Conservation (phyloP, 768 basidiomycete species). For the Dentipellis fragilis region DNA sequence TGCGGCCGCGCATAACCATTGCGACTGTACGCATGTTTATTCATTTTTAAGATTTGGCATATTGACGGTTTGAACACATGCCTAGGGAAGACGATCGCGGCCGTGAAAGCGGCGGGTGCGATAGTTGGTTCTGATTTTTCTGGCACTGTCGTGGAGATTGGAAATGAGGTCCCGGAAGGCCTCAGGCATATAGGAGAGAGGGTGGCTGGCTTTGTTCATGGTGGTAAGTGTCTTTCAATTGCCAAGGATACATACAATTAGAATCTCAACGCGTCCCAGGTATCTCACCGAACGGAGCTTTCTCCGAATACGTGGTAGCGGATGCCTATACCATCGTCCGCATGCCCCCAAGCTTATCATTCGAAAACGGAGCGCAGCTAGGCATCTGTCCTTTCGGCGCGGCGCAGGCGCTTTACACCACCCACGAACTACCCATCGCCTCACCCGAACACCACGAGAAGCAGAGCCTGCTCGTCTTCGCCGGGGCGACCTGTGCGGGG, state of each 20-base stretch:
- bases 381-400: constrained; percentile 2
- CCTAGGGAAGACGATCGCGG: background rate
- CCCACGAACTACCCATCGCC: background rate
- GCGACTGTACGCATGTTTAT: background rate
- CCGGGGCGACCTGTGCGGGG: constrained; percentile 24
- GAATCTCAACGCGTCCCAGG: background rate
- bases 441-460: background rate
- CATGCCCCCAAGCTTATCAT: constrained; percentile 5
- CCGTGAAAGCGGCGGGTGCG: background rate
- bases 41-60: background rate
- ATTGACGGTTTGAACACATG: background rate
- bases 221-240: background rate
- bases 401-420: constrained; percentile 7
- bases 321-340: constrained; percentile 1
- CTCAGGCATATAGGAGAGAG: constrained; percentile 10
- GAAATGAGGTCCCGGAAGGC: constrained; percentile 3
- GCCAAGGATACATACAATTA: too few relatives aligned
- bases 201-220: constrained; percentile 3
- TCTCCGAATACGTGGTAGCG: constrained; percentile 6
- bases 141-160: constrained; percentile 10
- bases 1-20: background rate
- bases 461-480: constrained; percentile 8
- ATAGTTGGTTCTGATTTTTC: constrained; percentile 10
- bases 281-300: constrained; percentile 2
- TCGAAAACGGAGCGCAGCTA: constrained; percentile 12